Evolutionary conservation across 2,329 filamentous ascomycete genomes (phyloP), one percentile per base, ranked within the genome.

Genomic region (Neodidymelliopsis sp.): DNA sequence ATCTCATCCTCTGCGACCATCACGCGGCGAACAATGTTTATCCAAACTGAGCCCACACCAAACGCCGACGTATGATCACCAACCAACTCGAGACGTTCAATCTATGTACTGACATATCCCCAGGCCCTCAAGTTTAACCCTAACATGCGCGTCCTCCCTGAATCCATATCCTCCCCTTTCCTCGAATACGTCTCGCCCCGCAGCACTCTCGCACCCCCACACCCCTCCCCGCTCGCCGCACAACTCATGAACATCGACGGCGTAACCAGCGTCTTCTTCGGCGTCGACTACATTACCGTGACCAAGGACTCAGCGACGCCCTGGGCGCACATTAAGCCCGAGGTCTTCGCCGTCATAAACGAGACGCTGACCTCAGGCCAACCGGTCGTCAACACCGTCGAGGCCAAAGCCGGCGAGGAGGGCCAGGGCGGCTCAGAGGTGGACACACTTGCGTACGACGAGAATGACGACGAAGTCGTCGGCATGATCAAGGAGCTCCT

Each of bases 401-500:
- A 88, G 60, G 82, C 81, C 60, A 84, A 84, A 50, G 71, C 71
- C 1, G 73, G 74, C 36, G 75, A 79, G 37, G 75, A 83, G 68
- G 75, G 77, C 20, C 76, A 82, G 64, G 75, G 76, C 49, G 74
- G 74, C 38, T 72, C 63, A 11, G 78, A 79, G 54, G 83, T 84
- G 53, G 91, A 96, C 64, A 89, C 84, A 52, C 78, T 96, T 40
- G 84, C 84, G 16, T 96, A 93, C 72, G 86, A 93, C 63, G 91
- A 96, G 69, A 87, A 95, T 55, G 94, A 99, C 71, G 88, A 87
- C 59, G 94, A 99, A 75, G 90, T 97, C 9, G 88, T 99, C 7
- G 89, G 91, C 50, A 97, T 97, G 94, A 97, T 99, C 76, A 96
- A 97, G 78, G 94, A 99, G 76, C 79, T 99, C 23, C 80, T 99